Base-by-base conservation (phyloP, 2,329 filamentous ascomycete species). In the Microascus cirrosus region DNA sequence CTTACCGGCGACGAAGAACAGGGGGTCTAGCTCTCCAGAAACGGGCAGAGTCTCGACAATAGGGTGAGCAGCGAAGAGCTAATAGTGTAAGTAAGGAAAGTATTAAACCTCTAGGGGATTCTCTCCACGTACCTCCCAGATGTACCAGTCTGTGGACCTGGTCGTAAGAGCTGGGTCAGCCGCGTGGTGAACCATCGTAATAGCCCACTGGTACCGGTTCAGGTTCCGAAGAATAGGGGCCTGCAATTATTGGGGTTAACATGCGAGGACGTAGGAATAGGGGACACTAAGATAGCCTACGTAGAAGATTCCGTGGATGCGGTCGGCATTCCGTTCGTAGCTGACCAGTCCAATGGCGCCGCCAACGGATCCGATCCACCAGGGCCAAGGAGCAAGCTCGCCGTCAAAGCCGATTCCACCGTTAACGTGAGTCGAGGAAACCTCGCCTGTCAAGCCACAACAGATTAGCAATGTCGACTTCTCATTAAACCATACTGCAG, bases 321-420 rank as follows among this genome's bases (percentile, higher is more conserved):
- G 75, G 62, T 85, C 81, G 3, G 76, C 74, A 68, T 87, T 87
- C 58, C 84, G 76, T 73, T 88, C 85, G 34, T 81, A 80, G 20
- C 83, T 81, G 61, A 87, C 75, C 18, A 87, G 72, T 58, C 79
- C 84, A n/a, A 88, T 75, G 25, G 82, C 84, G 66, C 88, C 85
- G 15, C 78, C 78, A 2, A 88, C 80, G 10, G 79, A 74, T 28
- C 82, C 83, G 55, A 81, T 79, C 82, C 79, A 81, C 73, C 76
- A 82, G 1, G 75, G 79, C 62, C 74, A 81, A 39, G 70, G 66
- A 63, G 72, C 73, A 54, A 77, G 73, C 15, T 73, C 63, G 2
- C 74, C 75, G 1, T 67, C 62, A 72, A 76, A 81, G 61, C 72
- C 71, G 20, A 68, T 75, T 5, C 76, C 76, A n/a, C 77, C 77